phyloP scores from a whole-genome alignment of 78 protist genomes.

The Creolimax fragrantissima region DNA sequence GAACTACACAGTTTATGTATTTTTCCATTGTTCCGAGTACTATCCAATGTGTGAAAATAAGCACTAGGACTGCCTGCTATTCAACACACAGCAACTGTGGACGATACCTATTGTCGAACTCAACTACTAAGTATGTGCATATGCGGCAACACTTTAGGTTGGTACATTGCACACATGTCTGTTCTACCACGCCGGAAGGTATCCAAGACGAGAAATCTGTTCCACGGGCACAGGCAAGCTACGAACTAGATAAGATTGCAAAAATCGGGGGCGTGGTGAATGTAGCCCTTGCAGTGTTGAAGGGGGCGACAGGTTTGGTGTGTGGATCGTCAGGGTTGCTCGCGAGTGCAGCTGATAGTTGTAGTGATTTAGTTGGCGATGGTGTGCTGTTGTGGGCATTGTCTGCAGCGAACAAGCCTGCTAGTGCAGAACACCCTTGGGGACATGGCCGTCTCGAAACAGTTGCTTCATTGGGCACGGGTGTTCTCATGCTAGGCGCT shows the following conservation, averaged over 20 bases:
- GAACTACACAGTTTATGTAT: no score
- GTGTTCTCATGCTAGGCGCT: background rate
- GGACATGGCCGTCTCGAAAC: background rate
- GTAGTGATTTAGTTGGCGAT: slow-evolving; percentile 8
- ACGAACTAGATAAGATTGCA: background rate
- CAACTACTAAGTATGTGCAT: no score
- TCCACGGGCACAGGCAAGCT: background rate
- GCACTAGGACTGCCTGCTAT: no score
- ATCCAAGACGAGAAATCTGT: no score
- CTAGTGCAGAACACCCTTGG: background rate
- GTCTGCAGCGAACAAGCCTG: background rate
- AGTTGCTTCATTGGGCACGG: background rate
- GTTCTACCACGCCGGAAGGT: no score
- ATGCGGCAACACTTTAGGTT: no score
- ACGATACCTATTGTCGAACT: no score
- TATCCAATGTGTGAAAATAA: no score
- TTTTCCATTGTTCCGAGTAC: no score
- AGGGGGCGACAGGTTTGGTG: background rate
- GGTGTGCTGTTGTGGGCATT: background rate
- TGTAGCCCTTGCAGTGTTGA: background rate
- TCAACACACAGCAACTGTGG: no score
- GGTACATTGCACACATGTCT: no score
- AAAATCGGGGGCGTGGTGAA: background rate
- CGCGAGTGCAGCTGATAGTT: slow-evolving; percentile 5
- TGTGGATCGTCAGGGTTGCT: background rate